Conservation (phyloP, 2,329 filamentous ascomycete species). For the Talaromyces sp. region DNA sequence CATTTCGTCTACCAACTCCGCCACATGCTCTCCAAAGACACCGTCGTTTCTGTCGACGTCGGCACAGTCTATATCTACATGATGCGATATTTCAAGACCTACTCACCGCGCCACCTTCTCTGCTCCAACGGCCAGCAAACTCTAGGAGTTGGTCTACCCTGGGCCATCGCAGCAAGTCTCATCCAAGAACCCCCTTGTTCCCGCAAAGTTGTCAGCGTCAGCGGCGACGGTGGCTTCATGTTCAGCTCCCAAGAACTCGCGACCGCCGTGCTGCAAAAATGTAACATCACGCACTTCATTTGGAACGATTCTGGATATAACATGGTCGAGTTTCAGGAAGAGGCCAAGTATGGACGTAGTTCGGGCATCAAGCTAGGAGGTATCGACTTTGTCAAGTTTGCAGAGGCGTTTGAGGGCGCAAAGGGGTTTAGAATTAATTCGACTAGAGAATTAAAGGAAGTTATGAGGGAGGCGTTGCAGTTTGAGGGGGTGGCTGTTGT, state of each 20-base stretch:
- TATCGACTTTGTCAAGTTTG: slow-evolving; percentile 17
- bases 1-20: slow-evolving; percentile 16
- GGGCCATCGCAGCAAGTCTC: slow-evolving; percentile 15
- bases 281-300: slow-evolving; percentile 19
- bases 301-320: slow-evolving; percentile 18
- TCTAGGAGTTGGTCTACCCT: slow-evolving; percentile 13
- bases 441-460: slow-evolving; percentile 5
- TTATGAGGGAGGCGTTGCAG: slow-evolving; percentile 14
- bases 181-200: slow-evolving; percentile 15
- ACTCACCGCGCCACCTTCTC: slow-evolving; percentile 15
- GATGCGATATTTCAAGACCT: slow-evolving; percentile 17
- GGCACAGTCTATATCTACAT: slow-evolving; percentile 18
- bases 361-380: slow-evolving; percentile 15
- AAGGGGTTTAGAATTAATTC: slow-evolving; percentile 11
- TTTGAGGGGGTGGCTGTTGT: slow-evolving; percentile 15
- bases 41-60: slow-evolving; percentile 15
- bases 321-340: slow-evolving; percentile 19
- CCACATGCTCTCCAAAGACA: slow-evolving; percentile 8
- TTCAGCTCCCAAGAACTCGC: slow-evolving; percentile 16
- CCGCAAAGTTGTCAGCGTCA: slow-evolving; percentile 16
- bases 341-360: slow-evolving; percentile 17
- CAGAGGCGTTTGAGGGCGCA: slow-evolving; percentile 13
- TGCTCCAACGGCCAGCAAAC: slow-evolving; percentile 18
- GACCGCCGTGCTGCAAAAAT: slow-evolving; percentile 14
- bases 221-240: slow-evolving; percentile 18